Conservation (phyloP, 83 land plant genomes). For the Thuja plicata region DNA sequence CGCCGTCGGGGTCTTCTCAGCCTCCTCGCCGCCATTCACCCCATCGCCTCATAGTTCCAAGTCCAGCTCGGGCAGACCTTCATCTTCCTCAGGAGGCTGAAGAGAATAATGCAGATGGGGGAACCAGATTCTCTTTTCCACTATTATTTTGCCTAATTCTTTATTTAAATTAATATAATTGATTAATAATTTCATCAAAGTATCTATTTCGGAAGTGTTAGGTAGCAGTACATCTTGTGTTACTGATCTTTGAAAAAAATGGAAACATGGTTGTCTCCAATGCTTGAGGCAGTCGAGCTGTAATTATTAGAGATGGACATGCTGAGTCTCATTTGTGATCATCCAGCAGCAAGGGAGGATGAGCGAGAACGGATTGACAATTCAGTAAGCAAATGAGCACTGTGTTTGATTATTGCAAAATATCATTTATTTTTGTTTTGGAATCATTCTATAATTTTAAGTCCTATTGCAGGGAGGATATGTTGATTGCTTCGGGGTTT, state of each 20-base stretch:
- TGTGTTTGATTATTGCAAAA: not conserved
- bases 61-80: too few relatives aligned
- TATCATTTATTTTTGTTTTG: not conserved
- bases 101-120: too few relatives aligned
- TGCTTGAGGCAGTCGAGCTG: constrained; percentile 70
- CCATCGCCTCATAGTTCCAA: too few relatives aligned
- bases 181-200: too few relatives aligned
- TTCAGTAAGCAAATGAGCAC: not conserved
- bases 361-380: constrained; percentile 35
- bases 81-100: too few relatives aligned
- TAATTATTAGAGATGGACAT: constrained; percentile 46
- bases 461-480: constrained; percentile 42
- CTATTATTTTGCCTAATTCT: too few relatives aligned
- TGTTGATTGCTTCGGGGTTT: constrained; percentile 45
- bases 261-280: constrained; percentile 58
- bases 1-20: too few relatives aligned
- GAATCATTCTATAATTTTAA: not conserved
- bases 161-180: too few relatives aligned
- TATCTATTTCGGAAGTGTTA: constrained; percentile 19
- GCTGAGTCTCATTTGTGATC: constrained; percentile 62
- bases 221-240: constrained; percentile 57
- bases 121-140: too few relatives aligned
- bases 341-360: constrained; percentile 47
- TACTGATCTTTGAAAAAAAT: constrained; percentile 48
- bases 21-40: too few relatives aligned